A percentile compares a stretch with the other conserved stretches of the same genome.
Evolutionary conservation across 2,329 filamentous ascomycete species (phyloP).

Genomic region (Mycosphaerella arachidis): DNA sequence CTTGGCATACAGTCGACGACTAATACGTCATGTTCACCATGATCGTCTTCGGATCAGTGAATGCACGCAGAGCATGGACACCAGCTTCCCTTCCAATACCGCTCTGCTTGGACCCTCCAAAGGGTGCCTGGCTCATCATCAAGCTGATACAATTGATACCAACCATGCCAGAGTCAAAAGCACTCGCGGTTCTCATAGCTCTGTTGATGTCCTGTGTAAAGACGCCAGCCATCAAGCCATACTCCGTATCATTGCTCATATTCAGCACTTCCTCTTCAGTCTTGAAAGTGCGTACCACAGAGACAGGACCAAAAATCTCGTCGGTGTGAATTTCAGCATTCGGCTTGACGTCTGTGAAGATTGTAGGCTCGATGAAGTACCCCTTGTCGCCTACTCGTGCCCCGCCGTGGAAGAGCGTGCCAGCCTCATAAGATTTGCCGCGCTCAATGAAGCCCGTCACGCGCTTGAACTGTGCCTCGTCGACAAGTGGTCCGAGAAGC

Average conservation of each 20-base stretch:
- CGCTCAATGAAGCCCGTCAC: slow-evolving; percentile 14
- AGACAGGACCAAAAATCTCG: slow-evolving; percentile 62
- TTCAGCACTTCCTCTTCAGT: slow-evolving; percentile 36
- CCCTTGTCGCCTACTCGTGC: slow-evolving; percentile 19
- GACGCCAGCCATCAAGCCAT: slow-evolving; percentile 66
- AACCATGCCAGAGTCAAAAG: slow-evolving; percentile 52
- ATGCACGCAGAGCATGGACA: slow-evolving; percentile 41
- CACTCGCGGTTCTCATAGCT: slow-evolving; percentile 40
- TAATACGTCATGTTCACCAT: slow-evolving; percentile 15
- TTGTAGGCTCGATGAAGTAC: slow-evolving; percentile 11
- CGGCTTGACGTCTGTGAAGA: slow-evolving; percentile 11
- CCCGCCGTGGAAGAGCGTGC: slow-evolving; percentile 9
- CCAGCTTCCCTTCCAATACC: slow-evolving; percentile 49
- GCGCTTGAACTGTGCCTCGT: slow-evolving; percentile 14
- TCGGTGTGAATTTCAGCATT: slow-evolving; percentile 8
- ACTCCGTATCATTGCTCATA: slow-evolving; percentile 49
- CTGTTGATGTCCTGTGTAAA: slow-evolving; percentile 63
- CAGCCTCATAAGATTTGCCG: slow-evolving; percentile 10
- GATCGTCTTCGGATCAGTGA: slow-evolving; percentile 45
- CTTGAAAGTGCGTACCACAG: slow-evolving; percentile 62
- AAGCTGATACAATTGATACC: slow-evolving; percentile 33
- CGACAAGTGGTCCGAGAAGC: slow-evolving; percentile 9
- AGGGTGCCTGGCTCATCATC: slow-evolving; percentile 38
- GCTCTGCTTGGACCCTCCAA: slow-evolving; percentile 50
- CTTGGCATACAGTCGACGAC: neutral